A percentile compares a stretch with the other conserved stretches of the same genome.
These are phyloP conservation scores for Candida sanyaensis DNA, from an alignment of 1,139 yeast genomes.

Conservation along the genomic window DNA sequence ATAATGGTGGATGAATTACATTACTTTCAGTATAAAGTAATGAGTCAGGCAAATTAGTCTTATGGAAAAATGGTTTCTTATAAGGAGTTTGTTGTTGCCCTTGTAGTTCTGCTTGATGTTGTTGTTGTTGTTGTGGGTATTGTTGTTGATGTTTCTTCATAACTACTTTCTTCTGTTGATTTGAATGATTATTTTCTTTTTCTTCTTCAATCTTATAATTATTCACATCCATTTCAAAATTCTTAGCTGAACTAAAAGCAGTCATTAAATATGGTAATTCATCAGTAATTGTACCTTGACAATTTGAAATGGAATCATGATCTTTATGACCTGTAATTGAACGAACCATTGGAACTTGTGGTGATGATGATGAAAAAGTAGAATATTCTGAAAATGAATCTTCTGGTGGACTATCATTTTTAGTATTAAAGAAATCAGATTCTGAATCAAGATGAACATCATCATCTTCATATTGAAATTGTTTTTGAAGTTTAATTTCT, in stretches of 20 bases:
- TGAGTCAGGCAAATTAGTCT: conserved; percentile 32
- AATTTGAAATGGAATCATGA: conserved; percentile 15
- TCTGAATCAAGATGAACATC: conserved; percentile 6
- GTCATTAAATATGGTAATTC: conserved; percentile 58
- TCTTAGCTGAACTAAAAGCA: conserved; percentile 58
- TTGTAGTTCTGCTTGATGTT: conserved; percentile 1
- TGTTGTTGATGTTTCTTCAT: neutral
- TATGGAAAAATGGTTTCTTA: conserved; percentile 24
- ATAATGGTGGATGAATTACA: conserved; percentile 33
- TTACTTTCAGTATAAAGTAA: conserved; percentile 39
- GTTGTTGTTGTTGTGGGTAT: conserved; percentile 1
- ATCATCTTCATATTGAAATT: conserved; percentile 6
- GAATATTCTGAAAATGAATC: conserved; percentile 33
- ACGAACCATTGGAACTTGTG: conserved; percentile 41
- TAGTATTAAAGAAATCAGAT: conserved; percentile 15
- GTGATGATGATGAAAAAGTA: conserved; percentile 24
- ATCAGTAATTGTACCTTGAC: conserved; percentile 51
- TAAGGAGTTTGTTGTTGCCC: neutral
- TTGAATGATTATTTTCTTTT: conserved; percentile 4
- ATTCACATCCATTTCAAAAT: conserved; percentile 51
- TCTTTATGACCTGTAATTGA: conserved; percentile 37
- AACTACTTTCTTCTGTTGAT: neutral
- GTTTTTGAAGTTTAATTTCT: conserved; percentile 6
- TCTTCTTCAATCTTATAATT: conserved; percentile 11
- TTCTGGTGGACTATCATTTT: conserved; percentile 18